These are phyloP conservation scores for Quercus gilva DNA, from an alignment of 306 rosid genomes.

Conservation along the genomic window DNA sequence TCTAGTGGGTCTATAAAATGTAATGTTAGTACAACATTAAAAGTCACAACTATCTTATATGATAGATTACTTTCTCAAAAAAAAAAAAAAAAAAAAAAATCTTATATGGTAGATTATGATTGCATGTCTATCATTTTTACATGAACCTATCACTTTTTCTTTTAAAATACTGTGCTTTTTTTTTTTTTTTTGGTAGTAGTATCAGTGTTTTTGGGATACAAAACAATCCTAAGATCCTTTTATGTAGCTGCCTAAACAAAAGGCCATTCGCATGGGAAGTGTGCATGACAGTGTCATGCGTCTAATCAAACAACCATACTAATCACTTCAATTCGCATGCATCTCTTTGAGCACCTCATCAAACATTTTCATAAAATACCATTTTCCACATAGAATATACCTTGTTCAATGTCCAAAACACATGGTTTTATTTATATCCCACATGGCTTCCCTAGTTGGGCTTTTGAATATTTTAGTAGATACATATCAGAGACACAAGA, in stretches of 20 bases:
- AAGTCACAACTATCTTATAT: too few relatives aligned
- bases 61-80: too few relatives aligned
- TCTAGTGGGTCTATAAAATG: too few relatives aligned
- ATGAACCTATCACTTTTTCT: too few relatives aligned
- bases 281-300: constrained; percentile 46
- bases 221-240: not conserved
- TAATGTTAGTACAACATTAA: too few relatives aligned
- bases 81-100: too few relatives aligned
- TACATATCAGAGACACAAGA: constrained; percentile 2
- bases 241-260: constrained; percentile 27
- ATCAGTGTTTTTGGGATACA: too few relatives aligned
- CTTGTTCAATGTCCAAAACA: constrained; percentile 24
- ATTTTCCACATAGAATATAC: constrained; percentile 12
- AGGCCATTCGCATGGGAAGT: constrained; percentile 50
- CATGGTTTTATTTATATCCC: constrained; percentile 42
- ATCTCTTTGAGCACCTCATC: constrained; percentile 15
- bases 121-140: too few relatives aligned
- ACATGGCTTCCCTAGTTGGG: constrained; percentile 13
- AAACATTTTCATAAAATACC: not conserved
- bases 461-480: not conserved
- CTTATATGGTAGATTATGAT: too few relatives aligned
- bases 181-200: too few relatives aligned
- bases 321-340: constrained; percentile 24
- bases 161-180: too few relatives aligned
- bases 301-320: constrained; percentile 22